These are phyloP conservation scores for Alternaria longipes DNA, from an alignment of 2,329 filamentous ascomycete genomes.

Conservation along the genomic window DNA sequence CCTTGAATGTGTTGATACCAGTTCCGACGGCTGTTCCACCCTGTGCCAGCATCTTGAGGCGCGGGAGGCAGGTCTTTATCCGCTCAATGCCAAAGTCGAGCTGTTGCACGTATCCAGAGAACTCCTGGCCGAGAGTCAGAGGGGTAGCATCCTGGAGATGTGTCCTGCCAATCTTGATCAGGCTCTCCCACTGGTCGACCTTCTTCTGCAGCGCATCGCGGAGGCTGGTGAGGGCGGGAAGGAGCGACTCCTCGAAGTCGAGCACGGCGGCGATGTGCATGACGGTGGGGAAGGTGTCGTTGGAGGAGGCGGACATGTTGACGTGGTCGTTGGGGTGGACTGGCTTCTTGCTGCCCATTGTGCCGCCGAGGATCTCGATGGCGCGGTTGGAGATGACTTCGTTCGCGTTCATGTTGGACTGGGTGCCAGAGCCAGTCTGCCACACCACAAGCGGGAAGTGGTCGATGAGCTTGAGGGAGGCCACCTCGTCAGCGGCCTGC, in stretches of 20 bases:
- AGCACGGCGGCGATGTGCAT: slow-evolving; percentile 99
- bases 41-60: slow-evolving; percentile 87
- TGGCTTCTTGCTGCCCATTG: slow-evolving; percentile 96
- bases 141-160: slow-evolving; percentile 98
- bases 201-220: slow-evolving; percentile 87
- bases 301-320: slow-evolving; percentile 98
- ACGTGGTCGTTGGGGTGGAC: slow-evolving; percentile 99
- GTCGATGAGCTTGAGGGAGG: slow-evolving; percentile 90
- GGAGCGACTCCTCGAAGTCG: slow-evolving; percentile 84
- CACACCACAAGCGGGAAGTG: slow-evolving; percentile 99
- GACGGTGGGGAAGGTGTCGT: slow-evolving; percentile 98
- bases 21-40: slow-evolving; percentile 97
- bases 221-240: slow-evolving; percentile 84
- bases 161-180: slow-evolving; percentile 99
- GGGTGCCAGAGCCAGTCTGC: slow-evolving; percentile 98
- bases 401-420: slow-evolving; percentile 99
- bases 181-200: slow-evolving; percentile 86
- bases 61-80: slow-evolving; percentile 81
- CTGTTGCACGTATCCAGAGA: slow-evolving; percentile 96
- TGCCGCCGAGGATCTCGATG: slow-evolving; percentile 94
- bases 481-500: slow-evolving; percentile 92
- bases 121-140: slow-evolving; percentile 94
- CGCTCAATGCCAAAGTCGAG: slow-evolving; percentile 90
- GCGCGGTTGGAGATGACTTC: slow-evolving; percentile 99
- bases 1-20: slow-evolving; percentile 95